Evolutionary conservation across 345 rosid species (phyloP).

Genomic region (Geranium rotundifolium): DNA sequence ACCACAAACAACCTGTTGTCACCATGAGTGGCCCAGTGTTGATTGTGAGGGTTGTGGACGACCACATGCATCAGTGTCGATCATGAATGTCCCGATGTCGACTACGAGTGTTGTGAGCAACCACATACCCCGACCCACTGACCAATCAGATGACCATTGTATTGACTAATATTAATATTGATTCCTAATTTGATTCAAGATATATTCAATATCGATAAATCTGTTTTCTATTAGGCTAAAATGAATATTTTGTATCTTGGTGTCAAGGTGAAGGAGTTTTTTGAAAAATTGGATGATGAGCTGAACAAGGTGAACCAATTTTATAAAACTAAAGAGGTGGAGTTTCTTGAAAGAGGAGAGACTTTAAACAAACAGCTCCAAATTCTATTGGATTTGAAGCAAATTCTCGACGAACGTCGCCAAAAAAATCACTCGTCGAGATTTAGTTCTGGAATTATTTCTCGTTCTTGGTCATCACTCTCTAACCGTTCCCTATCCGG

Average conservation of each 20-base stretch:
- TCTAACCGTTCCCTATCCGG: slow-evolving; percentile 8
- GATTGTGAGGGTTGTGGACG: too few relatives aligned
- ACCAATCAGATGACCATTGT: too few relatives aligned
- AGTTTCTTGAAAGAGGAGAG: slow-evolving; percentile 77
- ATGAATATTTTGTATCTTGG: neutral
- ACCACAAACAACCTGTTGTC: too few relatives aligned
- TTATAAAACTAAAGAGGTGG: slow-evolving; percentile 57
- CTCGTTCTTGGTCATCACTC: slow-evolving; percentile 35
- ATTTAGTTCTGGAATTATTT: slow-evolving; percentile 3
- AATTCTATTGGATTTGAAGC: slow-evolving; percentile 58
- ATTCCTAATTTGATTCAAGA: too few relatives aligned
- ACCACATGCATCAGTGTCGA: too few relatives aligned
- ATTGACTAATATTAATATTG: too few relatives aligned
- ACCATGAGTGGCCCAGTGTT: too few relatives aligned
- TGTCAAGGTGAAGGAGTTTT: slow-evolving; percentile 54
- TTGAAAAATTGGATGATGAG: slow-evolving; percentile 59
- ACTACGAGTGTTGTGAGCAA: too few relatives aligned
- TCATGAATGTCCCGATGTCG: too few relatives aligned
- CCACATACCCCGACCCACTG: too few relatives aligned
- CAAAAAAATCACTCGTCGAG: slow-evolving; percentile 18
- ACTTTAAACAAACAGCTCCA: slow-evolving; percentile 65
- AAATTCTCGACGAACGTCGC: slow-evolving; percentile 41
- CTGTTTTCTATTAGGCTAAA: too few relatives aligned
- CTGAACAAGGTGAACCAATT: slow-evolving; percentile 72
- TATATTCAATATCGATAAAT: too few relatives aligned